These are phyloP conservation scores for Wickerhamiella pararugosa DNA, from an alignment of 1,139 yeast genomes.

Conservation along the genomic window DNA sequence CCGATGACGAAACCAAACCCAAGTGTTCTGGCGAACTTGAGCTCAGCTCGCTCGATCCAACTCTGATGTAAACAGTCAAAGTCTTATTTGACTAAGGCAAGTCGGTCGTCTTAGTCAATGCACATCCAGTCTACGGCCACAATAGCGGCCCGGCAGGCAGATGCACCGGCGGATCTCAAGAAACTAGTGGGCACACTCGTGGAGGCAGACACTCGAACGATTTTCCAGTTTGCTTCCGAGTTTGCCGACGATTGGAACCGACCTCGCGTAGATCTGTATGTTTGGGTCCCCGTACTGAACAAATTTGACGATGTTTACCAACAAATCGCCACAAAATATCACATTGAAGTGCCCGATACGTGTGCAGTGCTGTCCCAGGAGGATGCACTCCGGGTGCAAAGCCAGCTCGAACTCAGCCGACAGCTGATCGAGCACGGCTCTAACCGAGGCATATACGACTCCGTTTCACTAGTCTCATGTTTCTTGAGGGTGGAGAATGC, in stretches of 20 bases:
- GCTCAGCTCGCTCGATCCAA: too few relatives aligned
- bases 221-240: not conserved
- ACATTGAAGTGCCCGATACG: not conserved
- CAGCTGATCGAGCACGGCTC: constrained; percentile 7
- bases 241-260: constrained; percentile 1
- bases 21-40: too few relatives aligned
- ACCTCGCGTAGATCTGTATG: constrained; percentile 7
- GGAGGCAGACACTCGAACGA: not conserved
- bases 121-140: constrained; percentile 5
- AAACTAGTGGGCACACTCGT: not conserved
- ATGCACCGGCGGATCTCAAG: constrained; percentile 2
- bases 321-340: not conserved
- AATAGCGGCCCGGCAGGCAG: constrained; percentile 3
- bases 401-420: constrained; percentile 1
- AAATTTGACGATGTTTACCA: constrained; percentile 4
- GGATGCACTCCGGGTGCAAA: not conserved
- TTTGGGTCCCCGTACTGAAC: constrained; percentile 5
- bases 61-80: too few relatives aligned
- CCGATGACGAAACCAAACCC: too few relatives aligned
- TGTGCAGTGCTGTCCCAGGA: not conserved
- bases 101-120: not conserved
- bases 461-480: not conserved
- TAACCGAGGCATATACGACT: constrained; percentile 5
- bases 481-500: constrained; percentile 2
- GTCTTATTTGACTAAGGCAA: too few relatives aligned